Base-by-base conservation (phyloP, 2,329 filamentous ascomycete genomes). In the Aspergillus tubingensis region DNA sequence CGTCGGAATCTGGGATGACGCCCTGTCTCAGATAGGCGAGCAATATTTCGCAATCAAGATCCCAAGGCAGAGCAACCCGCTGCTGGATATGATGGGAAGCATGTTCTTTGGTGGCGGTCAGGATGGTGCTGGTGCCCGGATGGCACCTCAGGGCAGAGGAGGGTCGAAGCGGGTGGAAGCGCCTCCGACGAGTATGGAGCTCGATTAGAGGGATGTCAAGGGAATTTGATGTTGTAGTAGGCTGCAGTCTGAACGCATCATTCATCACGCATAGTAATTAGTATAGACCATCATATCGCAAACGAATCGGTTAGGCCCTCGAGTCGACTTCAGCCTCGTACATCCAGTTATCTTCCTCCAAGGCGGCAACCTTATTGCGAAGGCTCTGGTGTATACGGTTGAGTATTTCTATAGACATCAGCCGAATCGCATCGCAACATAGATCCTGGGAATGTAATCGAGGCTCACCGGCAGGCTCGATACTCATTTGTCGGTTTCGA, bases 31-130 rank as follows among this genome's bases (percentile, higher is more conserved):
- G 76, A 88, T 99, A 69, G 94, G 90, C 52, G 94, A 99, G 80
- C 93, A 96, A 86, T 99, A 98, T 81, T 99, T 99, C 79, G 88
- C 88, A 38, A 96, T 99, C 74, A 86, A 88, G 80, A 89, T 92
- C 72, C 94, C 93, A 50, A 85, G 90, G 70, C 92, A 96, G 80
- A 90, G 89, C 65, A 98, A 98, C 76, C 93, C 93, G 3, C 81
- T 99, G 76, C 87, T 98, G 78, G 95, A 99, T 74, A 98, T 99
- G 93, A 96, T 99, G 91, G 93, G 92, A 51, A 93, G 88, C 64
- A 86, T 99, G 83, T 91, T 99, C 71, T 93, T 93, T 52, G 92
- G 92, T 19, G 89, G 87, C 6, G 85, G 83, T 25, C 85, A 83
- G 21, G 68, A 66, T 39, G 75, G 77, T 52, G 72, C 74, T 36